Base-by-base conservation (phyloP, 192 early-diverging fungal species). In the Coemansia sp. region DNA sequence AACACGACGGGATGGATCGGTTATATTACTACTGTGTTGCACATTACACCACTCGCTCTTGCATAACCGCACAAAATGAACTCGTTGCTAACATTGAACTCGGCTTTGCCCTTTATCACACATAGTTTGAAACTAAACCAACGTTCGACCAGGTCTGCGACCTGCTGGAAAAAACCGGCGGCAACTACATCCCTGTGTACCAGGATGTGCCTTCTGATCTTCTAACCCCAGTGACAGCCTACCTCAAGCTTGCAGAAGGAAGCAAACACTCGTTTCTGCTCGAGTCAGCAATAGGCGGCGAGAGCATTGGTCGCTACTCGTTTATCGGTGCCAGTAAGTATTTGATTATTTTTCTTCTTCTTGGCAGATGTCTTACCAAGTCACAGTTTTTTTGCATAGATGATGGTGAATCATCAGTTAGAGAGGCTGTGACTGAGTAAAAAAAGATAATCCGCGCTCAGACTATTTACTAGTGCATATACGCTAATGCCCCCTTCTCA, bases 201-300 rank as follows among this genome's bases (percentile, higher is more conserved):
- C 81, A 84, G 37, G 85, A 90, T 61, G 85, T 97, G 37, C 86
- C 87, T 13, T 89, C 89, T 27, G 97, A 99, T 68, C 82, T 98
- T 53, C 81, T 98, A 30, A 99, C 97, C 7, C 97, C 97, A 24
- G 94, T 99, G 15, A 87, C 91, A 17, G 96, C 94, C 18, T 99
- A 98, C 62, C 88, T 98, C 59, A 91, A 90, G 65, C 83, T 98
- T 17, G 80, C 93, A 17, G 80, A 89, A 48, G 76, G 82, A 42
- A 85, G 85, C 60, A 81, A 87, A 12, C 90, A 94, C 71, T 98
- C 97, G 27, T 99, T 99, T 59, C 71, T 99, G 62, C 87, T 99
- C 21, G 97, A 99, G 64, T 93, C 91, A 23, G 92, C 96, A 17
- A 75, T 85, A 47, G 95, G 93, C 40, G 93, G 94, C 42, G 97